Evolutionary conservation across 2,329 filamentous ascomycete genomes (phyloP), one percentile per base, ranked within the genome.

Genomic region (Fusarium goolgardi): DNA sequence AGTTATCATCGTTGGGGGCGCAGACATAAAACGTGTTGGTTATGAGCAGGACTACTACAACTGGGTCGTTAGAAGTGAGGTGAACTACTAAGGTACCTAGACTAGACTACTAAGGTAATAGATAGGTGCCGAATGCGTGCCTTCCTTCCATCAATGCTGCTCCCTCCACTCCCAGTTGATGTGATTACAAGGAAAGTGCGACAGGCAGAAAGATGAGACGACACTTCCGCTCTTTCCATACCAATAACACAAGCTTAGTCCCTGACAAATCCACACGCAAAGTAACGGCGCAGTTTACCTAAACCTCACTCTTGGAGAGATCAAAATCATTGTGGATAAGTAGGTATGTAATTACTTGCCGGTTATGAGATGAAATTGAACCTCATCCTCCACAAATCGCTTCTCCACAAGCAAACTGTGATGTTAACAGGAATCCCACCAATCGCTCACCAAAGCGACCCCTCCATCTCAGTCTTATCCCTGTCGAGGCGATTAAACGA

Each of bases 361-460:
- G 6, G n/a, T 47, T 53, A 6, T 44, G 31, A 57, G 40, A 54
- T 47, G 46, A 64, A 65, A 53, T 53, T 64, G 61, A 64, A 53
- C 29, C 31, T 65, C 46, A 55, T 59, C 58, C 66, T 59, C 45
- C 45, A 59, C 32, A 44, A 47, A 41, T 63, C 61, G 44, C 40
- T 59, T 65, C 67, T 61, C 67, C 67, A 70, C 67, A 62, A 56
- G 44, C 59, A 70, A 51, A 62, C 50, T 54, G 63, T 40, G 39
- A 25, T 51, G 49, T 45, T 63, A 41, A 47, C 47, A 55, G 37
- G 49, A 34, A 50, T 70, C 67, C 61, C 67, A 70, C 67, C 67
- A 70, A 70, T 70, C 63, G 27, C 25, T 49, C 40, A n/a, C 23
- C 7, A 37, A 25, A 45, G 13, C 59, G 40, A 45, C 67, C 67